Evolutionary conservation across 2,329 filamentous ascomycete genomes (phyloP), one percentile per base, ranked within the genome.

Genomic region (Aspergillus bombycis): DNA sequence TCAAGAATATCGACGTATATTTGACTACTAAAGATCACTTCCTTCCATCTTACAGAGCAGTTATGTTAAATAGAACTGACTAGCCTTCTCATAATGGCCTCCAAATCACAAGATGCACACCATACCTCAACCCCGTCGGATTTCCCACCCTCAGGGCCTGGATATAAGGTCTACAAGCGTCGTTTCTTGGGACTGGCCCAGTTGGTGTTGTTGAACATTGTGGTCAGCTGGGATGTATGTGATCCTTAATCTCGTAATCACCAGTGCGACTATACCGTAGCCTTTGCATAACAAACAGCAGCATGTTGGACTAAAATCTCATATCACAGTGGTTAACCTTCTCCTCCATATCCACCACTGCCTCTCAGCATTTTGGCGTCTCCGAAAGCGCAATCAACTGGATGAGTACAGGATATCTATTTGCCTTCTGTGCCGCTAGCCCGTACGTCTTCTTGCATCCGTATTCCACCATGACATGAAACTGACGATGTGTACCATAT

Each of bases 171-270:
- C 26, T 98, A 98, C 76, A 94, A 91, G 79, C 86, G 93, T 73
- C 86, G 95, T 52, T 99, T 93, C 89, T 91, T 97, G 76, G 95
- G 95, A 0, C 82, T 99, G 58, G 80, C 86, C 26, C 92, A 97
- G 78, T 80, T 98, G 74, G 90, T 93, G 8, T 79, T 98, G 72
- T 83, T 98, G 79, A 99, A 98, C 76, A 90, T 97, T 61, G 88
- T 98, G 65, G 90, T 97, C 48, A 96, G 92, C 73, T 98, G 94
- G 94, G 93, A 96, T 86, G 92, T 95, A 85, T 84, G 92, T 64
- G 36, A 19, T 50, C 50, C 23, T 32, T 3, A 8, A 30, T 45
- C 53, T 30, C 19, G 41, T n/a, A 21, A 41, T 10, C 30, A 28
- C 30, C 26, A 23, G n/a, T 32, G n/a, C 10, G 9, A 12, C 10